These are phyloP conservation scores for Aspergillus baeticus DNA, from an alignment of 495 filamentous ascomycete genomes.

Conservation along the genomic window DNA sequence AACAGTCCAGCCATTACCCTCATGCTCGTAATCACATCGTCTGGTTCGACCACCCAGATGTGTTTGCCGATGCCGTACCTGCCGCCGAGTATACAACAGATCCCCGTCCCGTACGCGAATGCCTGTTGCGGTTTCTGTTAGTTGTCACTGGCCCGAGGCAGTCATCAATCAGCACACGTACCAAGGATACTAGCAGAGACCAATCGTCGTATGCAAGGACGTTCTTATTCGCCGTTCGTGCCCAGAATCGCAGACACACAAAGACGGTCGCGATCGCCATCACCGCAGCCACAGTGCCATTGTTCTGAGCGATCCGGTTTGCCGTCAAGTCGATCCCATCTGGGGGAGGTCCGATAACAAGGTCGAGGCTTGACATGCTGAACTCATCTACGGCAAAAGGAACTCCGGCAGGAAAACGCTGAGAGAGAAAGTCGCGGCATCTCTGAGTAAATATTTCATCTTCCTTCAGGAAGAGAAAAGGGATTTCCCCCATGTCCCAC, in stretches of 20 bases:
- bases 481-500: too few relatives aligned
- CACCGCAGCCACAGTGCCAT: conserved; percentile 12
- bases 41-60: conserved; percentile 11
- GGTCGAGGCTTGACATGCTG: conserved; percentile 10
- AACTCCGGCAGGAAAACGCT: too few relatives aligned
- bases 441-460: too few relatives aligned
- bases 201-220: conserved; percentile 14
- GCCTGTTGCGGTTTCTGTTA: not conserved
- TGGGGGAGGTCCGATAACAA: conserved; percentile 11
- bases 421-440: too few relatives aligned
- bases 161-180: not conserved
- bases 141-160: not conserved
- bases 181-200: conserved; percentile 14
- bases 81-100: conserved; percentile 17
- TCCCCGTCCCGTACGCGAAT: conserved; percentile 12
- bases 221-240: conserved; percentile 1
- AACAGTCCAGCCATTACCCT: conserved; percentile 4
- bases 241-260: conserved; percentile 16
- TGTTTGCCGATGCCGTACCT: conserved; percentile 19
- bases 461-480: too few relatives aligned
- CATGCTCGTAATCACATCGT: conserved; percentile 18
- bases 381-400: not conserved
- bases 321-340: conserved; percentile 5
- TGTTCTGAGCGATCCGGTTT: conserved; percentile 8
- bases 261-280: conserved; percentile 15